Evolutionary conservation across 2,329 filamentous ascomycete species (phyloP).

Genomic region (Gliomastix tumulicola): DNA sequence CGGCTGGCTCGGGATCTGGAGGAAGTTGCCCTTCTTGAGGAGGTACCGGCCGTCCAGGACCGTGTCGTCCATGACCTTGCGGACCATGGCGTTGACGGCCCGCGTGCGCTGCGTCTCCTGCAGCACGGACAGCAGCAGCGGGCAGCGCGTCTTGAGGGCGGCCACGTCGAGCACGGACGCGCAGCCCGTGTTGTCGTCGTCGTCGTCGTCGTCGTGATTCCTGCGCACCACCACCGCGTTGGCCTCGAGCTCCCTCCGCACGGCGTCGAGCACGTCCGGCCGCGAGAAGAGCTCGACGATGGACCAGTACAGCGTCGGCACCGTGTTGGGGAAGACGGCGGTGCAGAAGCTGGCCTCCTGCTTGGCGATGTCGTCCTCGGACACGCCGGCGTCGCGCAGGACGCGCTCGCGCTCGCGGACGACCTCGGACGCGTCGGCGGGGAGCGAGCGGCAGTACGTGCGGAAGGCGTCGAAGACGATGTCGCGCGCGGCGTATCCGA

Average conservation of each 20-base stretch:
- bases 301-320: constrained; percentile 35
- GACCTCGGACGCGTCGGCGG: constrained; percentile 5
- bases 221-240: constrained; percentile 4
- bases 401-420: constrained; percentile 6
- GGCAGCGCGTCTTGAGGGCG: constrained; percentile 21
- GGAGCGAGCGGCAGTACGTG: constrained; percentile 6
- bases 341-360: constrained; percentile 10
- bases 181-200: too few species aligned
- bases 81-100: constrained; percentile 15
- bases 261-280: constrained; percentile 24
- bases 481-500: constrained; percentile 7
- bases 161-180: constrained; percentile 20
- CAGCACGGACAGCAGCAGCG: constrained; percentile 22
- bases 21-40: constrained; percentile 23
- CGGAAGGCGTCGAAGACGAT: constrained; percentile 9
- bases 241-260: constrained; percentile 29
- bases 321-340: constrained; percentile 31
- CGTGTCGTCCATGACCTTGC: constrained; percentile 22
- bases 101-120: constrained; percentile 26
- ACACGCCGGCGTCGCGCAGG: constrained; percentile 1
- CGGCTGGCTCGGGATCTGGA: constrained; percentile 24
- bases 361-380: constrained; percentile 2
- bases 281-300: constrained; percentile 33
- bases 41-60: constrained; percentile 22
- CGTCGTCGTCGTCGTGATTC: neutral